Base-by-base conservation (phyloP, 768 basidiomycete species). In the Phylloporus sp. region DNA sequence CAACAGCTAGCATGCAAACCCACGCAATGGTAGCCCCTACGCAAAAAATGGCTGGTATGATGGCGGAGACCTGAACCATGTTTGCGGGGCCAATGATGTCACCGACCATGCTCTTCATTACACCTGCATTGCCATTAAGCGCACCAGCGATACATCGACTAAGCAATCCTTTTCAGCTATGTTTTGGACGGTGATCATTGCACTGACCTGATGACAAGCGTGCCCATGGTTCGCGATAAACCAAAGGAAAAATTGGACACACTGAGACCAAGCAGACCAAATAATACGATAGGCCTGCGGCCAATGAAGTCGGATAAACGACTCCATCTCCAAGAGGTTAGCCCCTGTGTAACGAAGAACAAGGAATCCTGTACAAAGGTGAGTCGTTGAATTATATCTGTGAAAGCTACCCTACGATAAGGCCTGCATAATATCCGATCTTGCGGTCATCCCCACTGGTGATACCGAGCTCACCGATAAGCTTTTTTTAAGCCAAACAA, bases 91-190 rank as follows among this genome's bases (percentile, higher is more conserved):
- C 27, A 76, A 81, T 82, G 29, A 86, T 65, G 53, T 86, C 85
- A 0, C 77, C 84, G 67, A 88, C 76, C 49, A 81, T 78, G 50
- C 80, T 84, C 61, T 87, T 89, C 76, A 86, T 82, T 27, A 87
- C 85, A 6, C 80, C 70, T 3, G 66, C 8, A 23, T 76, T 74
- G 4, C 74, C 75, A 44, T 74, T 72, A 12, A 76, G 54, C 15
- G 61, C 15, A 5, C 72, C 73, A 18, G 69, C 60, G 2, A 73
- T 56, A 27, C 71, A 72, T 32, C 71, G 70, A 53, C 72, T 71
- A 22, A 32, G 1, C 18, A 3, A 39, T 18, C 22, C 39, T 5
- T 44, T n/a, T 63, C 23, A 59, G 49, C 36, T 10, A 10, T 38
- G 18, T 40, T 29, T 18, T 23, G n/a, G 20, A 43, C 3, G 28